Evolutionary conservation across 148 eudicot species (phyloP), one percentile per base, ranked within the genome.

Genomic region (Rhododendron griersonianum): DNA sequence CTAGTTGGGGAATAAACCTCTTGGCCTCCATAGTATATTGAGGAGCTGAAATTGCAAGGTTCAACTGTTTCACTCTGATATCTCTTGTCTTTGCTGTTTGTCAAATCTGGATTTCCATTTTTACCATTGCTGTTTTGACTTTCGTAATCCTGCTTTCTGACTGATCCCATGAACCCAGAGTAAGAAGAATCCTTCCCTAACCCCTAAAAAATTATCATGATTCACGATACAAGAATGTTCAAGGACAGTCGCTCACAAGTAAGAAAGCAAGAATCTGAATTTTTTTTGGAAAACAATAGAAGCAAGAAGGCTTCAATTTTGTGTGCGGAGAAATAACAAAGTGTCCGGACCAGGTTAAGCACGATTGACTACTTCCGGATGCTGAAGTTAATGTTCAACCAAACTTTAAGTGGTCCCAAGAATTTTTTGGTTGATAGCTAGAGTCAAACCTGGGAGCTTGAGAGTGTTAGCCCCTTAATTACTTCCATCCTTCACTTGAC

Each of bases 21-120:
- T 88, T 90, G 99, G 90, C 93, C 98, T 83, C 99, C 98, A 82
- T 96, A 96, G 87, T 94, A 91, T 78, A 96, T 96, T 37, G 99
- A 95, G 48, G 96, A 94, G 88, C 91, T 94, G 78, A 86, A 92
- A 81, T 91, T 82, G 86, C 96, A 90, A 19, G 98, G 92, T 53
- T 91, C 91, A 44, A 81, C 83, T 37, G 86, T 86, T 76, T 87
- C 84, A 86, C 89, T 89, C 71, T 88, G 86, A 57, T 89, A 91
- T 30, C 71, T 87, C 83, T 59, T 94, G 84, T 85, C 87, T 63
- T 85, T 83, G 81, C 82, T 2, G 75, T 69, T 69, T 11, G 75
- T 35, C 74, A 15, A 75, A 89, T 88, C 88, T 88, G 88, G 51
- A 82, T 74, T 83, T 78, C 87, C 88, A 50, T 87, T 86, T 73